phyloP scores from a whole-genome alignment of 345 rosid genomes.

The Nephelium lappaceum region DNA sequence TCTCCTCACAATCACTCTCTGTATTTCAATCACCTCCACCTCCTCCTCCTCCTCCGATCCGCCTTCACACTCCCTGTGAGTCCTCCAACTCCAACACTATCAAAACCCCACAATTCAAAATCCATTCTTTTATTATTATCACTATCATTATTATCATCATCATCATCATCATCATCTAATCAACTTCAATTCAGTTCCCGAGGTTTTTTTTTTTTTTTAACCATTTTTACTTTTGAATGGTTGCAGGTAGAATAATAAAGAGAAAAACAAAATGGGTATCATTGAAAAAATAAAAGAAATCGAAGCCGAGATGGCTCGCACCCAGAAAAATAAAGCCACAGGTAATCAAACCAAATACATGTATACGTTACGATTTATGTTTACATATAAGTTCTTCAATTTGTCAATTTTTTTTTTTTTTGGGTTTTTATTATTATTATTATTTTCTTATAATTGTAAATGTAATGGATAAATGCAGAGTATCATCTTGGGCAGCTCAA shows the following conservation, averaged over 20 bases:
- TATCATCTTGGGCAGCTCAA: conserved; percentile 99
- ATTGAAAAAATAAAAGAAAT: conserved; percentile 97
- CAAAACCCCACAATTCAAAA: too few relatives aligned
- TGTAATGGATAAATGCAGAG: conserved; percentile 49
- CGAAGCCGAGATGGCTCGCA: conserved; percentile 99
- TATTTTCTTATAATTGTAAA: conserved; percentile 1
- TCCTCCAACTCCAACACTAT: too few relatives aligned
- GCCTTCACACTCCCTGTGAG: too few relatives aligned
- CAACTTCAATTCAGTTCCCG: background rate
- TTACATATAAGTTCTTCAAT: background rate
- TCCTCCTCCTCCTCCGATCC: too few relatives aligned
- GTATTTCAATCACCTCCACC: too few relatives aligned
- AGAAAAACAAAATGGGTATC: conserved; percentile 75
- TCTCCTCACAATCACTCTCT: too few relatives aligned
- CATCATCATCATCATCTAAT: too few relatives aligned
- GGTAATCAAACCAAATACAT: conserved; percentile 30
- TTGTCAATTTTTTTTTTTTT: too few relatives aligned
- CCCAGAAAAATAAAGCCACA: conserved; percentile 98
- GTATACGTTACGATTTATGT: background rate
- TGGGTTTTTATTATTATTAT: background rate
- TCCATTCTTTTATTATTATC: too few relatives aligned
- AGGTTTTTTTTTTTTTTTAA: background rate
- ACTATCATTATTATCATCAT: too few relatives aligned
- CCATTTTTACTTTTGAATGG: background rate
- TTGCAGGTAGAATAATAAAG: conserved; percentile 29